Percentiles rank a stretch among this genome's conserved stretches.
Evolutionary conservation across 1,284 basidiomycete genomes (phyloP).

Genomic region (Fomitiporia mediterranea): DNA sequence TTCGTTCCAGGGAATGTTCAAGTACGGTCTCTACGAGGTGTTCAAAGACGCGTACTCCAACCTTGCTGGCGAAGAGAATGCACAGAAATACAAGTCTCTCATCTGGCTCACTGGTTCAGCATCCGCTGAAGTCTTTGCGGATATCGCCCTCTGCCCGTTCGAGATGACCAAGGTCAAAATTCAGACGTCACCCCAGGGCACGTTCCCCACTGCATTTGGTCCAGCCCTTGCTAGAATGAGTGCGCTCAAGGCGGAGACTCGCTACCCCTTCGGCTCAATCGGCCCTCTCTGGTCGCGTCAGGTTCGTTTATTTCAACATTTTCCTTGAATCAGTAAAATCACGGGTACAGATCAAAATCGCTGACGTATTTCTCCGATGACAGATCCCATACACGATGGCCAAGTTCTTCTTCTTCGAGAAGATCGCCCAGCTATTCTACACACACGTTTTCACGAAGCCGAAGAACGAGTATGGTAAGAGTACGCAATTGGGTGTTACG

Average conservation of each 20-base stretch:
- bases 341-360: neutral
- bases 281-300: slow-evolving; percentile 82
- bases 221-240: slow-evolving; percentile 68
- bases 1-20: slow-evolving; percentile 94
- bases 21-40: slow-evolving; percentile 93
- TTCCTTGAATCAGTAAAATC: neutral
- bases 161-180: slow-evolving; percentile 88
- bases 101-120: slow-evolving; percentile 95
- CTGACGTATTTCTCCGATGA: neutral
- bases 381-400: slow-evolving; percentile 86
- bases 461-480: slow-evolving; percentile 66
- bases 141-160: slow-evolving; percentile 79
- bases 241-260: slow-evolving; percentile 57
- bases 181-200: slow-evolving; percentile 66
- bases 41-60: slow-evolving; percentile 94
- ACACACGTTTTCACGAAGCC: slow-evolving; percentile 68
- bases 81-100: slow-evolving; percentile 82
- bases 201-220: slow-evolving; percentile 70
- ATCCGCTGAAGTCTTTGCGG: slow-evolving; percentile 93
- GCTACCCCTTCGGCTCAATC: slow-evolving; percentile 77
- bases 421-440: slow-evolving; percentile 75
- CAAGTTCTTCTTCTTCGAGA: slow-evolving; percentile 84
- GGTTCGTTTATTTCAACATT: slow-evolving; percentile 35
- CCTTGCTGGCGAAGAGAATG: slow-evolving; percentile 78
- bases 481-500: slow-evolving; percentile 74